A percentile compares a stretch with the other conserved stretches of the same genome.
phyloP scores from a whole-genome alignment of 2,329 filamentous ascomycete genomes.

The Dactylonectria estremocensis region DNA sequence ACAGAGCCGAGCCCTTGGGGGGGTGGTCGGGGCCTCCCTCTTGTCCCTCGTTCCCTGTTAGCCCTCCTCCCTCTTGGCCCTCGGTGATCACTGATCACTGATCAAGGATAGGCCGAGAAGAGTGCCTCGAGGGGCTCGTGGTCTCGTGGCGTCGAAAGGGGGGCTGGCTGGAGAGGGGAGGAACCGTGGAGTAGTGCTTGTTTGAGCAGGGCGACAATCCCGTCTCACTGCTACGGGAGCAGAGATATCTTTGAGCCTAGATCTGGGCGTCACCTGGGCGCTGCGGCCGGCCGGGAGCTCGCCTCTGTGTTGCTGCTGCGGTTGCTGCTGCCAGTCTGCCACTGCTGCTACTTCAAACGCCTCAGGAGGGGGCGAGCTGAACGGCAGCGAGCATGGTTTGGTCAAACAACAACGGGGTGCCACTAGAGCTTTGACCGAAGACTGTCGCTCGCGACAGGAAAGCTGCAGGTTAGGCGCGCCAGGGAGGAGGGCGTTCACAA shows the following conservation, averaged over 20 bases:
- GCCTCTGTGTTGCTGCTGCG: conserved; percentile 5
- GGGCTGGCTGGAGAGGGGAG: too few relatives aligned
- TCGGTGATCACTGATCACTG: too few relatives aligned
- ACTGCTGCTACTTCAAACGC: conserved; percentile 15
- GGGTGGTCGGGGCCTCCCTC: background rate
- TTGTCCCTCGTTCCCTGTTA: background rate
- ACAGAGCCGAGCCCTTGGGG: conserved; percentile 15
- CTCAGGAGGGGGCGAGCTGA: conserved; percentile 5
- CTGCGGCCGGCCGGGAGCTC: background rate
- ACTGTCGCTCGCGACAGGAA: conserved; percentile 5
- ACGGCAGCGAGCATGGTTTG: background rate
- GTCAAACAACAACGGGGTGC: conserved; percentile 25
- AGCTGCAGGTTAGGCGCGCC: conserved; percentile 23
- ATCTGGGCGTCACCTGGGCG: background rate
- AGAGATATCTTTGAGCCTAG: too few relatives aligned
- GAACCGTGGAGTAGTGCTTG: too few relatives aligned
- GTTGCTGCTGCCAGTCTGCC: too few relatives aligned
- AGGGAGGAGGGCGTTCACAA: conserved; percentile 17
- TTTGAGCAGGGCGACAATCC: too few relatives aligned
- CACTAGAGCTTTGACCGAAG: conserved; percentile 27
- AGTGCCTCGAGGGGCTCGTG: too few relatives aligned
- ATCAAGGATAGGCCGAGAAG: too few relatives aligned
- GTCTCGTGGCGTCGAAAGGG: too few relatives aligned
- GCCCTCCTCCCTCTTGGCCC: background rate
- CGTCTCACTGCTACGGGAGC: too few relatives aligned